These are phyloP conservation scores for Ustilago sp. DNA, from an alignment of 1,284 basidiomycete genomes.

Conservation along the genomic window DNA sequence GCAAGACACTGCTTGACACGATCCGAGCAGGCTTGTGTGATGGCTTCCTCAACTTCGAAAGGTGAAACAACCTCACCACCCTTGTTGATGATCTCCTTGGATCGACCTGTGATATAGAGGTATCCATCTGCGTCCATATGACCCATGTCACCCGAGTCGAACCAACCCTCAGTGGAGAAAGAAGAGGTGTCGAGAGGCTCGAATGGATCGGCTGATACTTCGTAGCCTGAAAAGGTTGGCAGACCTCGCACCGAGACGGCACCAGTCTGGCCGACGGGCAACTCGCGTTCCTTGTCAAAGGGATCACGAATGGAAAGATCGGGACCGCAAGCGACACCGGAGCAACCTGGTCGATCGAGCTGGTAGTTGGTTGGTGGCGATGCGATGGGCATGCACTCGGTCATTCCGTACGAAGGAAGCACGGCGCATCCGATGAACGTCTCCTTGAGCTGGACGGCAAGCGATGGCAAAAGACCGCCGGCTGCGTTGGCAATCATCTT, in stretches of 20 bases:
- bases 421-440: conserved; percentile 65
- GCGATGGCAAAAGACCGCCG: conserved; percentile 68
- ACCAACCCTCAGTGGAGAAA: conserved; percentile 69
- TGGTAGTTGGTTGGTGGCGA: conserved; percentile 68
- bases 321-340: conserved; percentile 68
- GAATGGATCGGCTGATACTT: conserved; percentile 57
- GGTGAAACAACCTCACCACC: conserved; percentile 69
- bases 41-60: conserved; percentile 69
- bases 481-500: conserved; percentile 69
- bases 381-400: conserved; percentile 70
- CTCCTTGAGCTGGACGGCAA: conserved; percentile 68
- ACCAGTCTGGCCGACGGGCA: conserved; percentile 66
- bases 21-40: conserved; percentile 66
- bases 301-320: conserved; percentile 68
- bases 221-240: conserved; percentile 68
- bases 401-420: conserved; percentile 69
- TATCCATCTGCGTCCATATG: conserved; percentile 70
- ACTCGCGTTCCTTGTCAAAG: conserved; percentile 65
- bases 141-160: conserved; percentile 70
- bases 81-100: conserved; percentile 70
- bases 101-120: conserved; percentile 69
- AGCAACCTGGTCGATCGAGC: conserved; percentile 68
- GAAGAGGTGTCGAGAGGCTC: conserved; percentile 66
- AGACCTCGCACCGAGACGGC: conserved; percentile 67
- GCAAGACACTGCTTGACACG: conserved; percentile 69